Conservation (phyloP, 257 asterid species). For the Gentiana macrophylla region DNA sequence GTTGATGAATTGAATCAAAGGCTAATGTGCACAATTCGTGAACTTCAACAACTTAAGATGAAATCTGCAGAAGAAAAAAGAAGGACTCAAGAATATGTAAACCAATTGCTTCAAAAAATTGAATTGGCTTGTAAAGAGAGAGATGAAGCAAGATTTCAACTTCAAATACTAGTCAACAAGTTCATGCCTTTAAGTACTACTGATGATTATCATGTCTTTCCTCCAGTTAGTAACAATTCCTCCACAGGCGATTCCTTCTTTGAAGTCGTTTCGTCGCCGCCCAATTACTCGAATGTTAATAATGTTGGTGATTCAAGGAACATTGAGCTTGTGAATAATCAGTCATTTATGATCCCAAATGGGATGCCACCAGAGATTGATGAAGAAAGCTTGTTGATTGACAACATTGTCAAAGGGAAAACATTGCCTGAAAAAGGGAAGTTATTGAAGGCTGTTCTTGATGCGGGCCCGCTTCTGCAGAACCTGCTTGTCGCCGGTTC, state of each 20-base stretch:
- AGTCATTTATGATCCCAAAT: not conserved
- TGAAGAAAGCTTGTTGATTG: constrained; percentile 34
- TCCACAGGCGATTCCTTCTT: constrained; percentile 39
- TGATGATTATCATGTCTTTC: not conserved
- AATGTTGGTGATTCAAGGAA: constrained; percentile 14
- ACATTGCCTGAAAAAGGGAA: constrained; percentile 52
- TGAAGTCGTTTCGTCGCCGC: constrained; percentile 38
- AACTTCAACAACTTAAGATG: constrained; percentile 24
- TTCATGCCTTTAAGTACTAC: constrained; percentile 1
- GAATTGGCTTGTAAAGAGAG: constrained; percentile 23
- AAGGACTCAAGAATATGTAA: constrained; percentile 19
- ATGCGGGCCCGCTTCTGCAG: constrained; percentile 58
- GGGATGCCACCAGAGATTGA: constrained; percentile 21
- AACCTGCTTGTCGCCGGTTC: constrained; percentile 66
- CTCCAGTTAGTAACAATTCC: constrained; percentile 11
- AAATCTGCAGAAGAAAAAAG: constrained; percentile 26
- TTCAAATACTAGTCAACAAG: constrained; percentile 35
- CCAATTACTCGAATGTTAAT: constrained; percentile 26
- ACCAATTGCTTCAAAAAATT: constrained; percentile 18
- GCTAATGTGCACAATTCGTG: constrained; percentile 15
- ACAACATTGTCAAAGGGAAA: constrained; percentile 35
- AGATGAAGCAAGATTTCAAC: constrained; percentile 30
- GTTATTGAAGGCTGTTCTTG: constrained; percentile 49
- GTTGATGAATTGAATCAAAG: constrained; percentile 30
- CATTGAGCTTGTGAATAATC: constrained; percentile 4